Evolutionary conservation across 345 rosid genomes (phyloP), one percentile per base, ranked within the genome.

Genomic region (Gossypium mustelinum): DNA sequence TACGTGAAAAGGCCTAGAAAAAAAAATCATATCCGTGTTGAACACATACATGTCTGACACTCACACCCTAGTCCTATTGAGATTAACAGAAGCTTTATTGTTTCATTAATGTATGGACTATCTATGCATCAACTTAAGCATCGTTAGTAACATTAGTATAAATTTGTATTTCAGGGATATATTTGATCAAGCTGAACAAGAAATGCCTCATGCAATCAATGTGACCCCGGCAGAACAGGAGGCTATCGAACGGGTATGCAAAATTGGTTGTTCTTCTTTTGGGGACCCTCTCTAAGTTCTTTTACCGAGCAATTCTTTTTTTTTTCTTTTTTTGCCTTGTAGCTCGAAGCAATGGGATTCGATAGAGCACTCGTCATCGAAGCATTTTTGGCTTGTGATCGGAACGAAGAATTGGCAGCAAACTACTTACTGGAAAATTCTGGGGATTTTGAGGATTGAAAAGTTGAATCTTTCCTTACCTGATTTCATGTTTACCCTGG

Each of bases 121-220:
- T 24, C 17, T 11, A 22, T 4, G 63, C 16, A 11, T 59, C 16
- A 16, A 59, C 34, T 24, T 59, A 56, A 47, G 25, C 39, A 59
- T 59, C 1, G 14, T 59, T 11, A 25, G 11, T 59, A 27, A 59
- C 22, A 25, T 59, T 12, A 25, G 12, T 25, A 11, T 59, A 12
- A 59, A 59, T 27, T 25, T 11, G 64, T 27, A 11, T 59, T 59
- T 59, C 64, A 59, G 64, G 41, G 64, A 59, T 59, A 59, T 59
- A 25, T 59, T 59, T 24, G 64, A 59, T 59, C 64, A 59, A 8
- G 39, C 64, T 59, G 64, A 59, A 27, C 64, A 59, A 25, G 64
- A 59, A 12, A 59, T 59, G 64, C 64, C 64, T 12, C 64, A 59
- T 59, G 64, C 64, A 11, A 59, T 59, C 64, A 59, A 25, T 25